These are phyloP conservation scores for Bisporella sp. DNA, from an alignment of 2,329 filamentous ascomycete genomes.

Conservation along the genomic window DNA sequence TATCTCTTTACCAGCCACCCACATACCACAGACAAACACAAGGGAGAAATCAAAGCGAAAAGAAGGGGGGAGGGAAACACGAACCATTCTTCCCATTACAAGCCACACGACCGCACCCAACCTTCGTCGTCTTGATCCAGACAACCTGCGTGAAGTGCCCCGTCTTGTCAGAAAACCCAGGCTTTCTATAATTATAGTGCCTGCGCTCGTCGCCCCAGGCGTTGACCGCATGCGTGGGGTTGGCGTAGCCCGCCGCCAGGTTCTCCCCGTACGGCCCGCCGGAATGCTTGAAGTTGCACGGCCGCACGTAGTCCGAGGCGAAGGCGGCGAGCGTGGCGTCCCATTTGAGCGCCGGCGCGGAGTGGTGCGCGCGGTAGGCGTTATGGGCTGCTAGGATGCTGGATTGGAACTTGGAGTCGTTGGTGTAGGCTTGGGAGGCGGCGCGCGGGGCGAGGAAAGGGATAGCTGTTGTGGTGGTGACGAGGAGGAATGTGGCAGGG, in stretches of 20 bases:
- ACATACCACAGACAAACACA: not conserved
- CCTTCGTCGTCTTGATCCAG: constrained; percentile 55
- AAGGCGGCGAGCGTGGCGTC: constrained; percentile 55
- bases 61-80: not conserved
- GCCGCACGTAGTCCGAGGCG: constrained; percentile 42
- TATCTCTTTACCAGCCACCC: not conserved
- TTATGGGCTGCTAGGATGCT: constrained; percentile 63
- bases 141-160: constrained; percentile 71
- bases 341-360: constrained; percentile 53
- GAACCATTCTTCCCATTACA: constrained; percentile 34
- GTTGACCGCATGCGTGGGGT: constrained; percentile 50
- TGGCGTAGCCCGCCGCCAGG: constrained; percentile 59
- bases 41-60: not conserved
- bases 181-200: constrained; percentile 50
- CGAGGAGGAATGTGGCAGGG: too few species aligned
- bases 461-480: not conserved
- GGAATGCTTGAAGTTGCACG: constrained; percentile 47
- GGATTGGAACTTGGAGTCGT: constrained; percentile 33
- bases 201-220: constrained; percentile 58
- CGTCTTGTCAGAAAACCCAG: constrained; percentile 50
- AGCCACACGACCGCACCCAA: constrained; percentile 45
- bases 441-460: constrained; percentile 3
- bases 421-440: constrained; percentile 33
- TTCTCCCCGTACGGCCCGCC: constrained; percentile 62
- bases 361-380: constrained; percentile 55